These are phyloP conservation scores for Chrysosporium queenslandicum DNA, from an alignment of 2,329 filamentous ascomycete genomes.

Conservation along the genomic window DNA sequence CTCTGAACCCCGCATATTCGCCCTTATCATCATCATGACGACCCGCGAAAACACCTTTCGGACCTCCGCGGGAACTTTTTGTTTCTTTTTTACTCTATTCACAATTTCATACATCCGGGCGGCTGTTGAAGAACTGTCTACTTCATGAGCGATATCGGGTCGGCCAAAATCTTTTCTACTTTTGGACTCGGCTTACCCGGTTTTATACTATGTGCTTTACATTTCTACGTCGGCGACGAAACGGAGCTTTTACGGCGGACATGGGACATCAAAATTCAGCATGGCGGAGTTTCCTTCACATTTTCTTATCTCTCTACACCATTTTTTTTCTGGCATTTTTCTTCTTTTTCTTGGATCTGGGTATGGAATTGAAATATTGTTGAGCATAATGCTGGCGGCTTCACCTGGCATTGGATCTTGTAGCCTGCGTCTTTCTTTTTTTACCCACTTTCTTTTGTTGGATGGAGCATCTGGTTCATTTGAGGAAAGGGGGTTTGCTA, in stretches of 20 bases:
- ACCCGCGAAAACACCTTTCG: neutral
- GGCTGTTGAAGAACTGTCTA: too few species aligned
- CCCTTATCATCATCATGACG: neutral
- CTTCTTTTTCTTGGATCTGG: neutral
- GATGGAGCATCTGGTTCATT: too few species aligned
- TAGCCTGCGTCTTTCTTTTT: too few species aligned
- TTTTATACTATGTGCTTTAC: neutral
- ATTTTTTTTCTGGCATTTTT: neutral
- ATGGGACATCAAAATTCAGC: slow-evolving; percentile 4
- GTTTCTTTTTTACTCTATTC: neutral
- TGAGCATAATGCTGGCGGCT: neutral
- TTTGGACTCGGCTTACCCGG: neutral
- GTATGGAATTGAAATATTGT: neutral
- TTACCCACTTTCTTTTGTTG: too few species aligned
- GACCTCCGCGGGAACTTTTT: neutral
- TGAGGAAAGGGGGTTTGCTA: too few species aligned
- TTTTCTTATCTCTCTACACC: too few species aligned
- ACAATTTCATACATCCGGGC: slow-evolving; percentile 1
- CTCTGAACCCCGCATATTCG: slow-evolving; percentile 25
- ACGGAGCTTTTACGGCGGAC: neutral
- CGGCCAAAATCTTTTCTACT: too few species aligned
- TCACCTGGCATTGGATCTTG: too few species aligned
- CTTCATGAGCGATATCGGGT: too few species aligned
- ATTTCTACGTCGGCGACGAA: slow-evolving; percentile 8
- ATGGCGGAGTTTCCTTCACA: slow-evolving; percentile 11